phyloP scores from a whole-genome alignment of 495 filamentous ascomycete species.

The Penicillium cosmopolitanum region DNA sequence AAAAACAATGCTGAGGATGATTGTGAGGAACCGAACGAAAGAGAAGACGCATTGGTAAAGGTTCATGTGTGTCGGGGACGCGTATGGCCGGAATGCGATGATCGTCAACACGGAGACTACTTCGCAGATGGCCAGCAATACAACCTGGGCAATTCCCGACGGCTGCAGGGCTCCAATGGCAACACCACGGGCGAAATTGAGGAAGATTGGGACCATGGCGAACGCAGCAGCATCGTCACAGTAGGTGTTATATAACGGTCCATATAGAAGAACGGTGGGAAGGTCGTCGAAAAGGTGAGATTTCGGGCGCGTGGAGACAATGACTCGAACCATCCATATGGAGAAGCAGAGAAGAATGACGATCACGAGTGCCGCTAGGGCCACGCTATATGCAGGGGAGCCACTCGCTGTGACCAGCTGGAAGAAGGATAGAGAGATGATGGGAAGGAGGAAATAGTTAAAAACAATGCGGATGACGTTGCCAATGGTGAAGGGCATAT shows the following conservation, averaged over 20 bases:
- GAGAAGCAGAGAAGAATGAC: conserved; percentile 71
- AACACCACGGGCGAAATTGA: conserved; percentile 84
- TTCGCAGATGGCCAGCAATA: conserved; percentile 91
- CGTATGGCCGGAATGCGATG: conserved; percentile 87
- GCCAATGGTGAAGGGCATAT: conserved; percentile 88
- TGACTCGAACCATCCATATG: conserved; percentile 77
- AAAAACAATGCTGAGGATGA: conserved; percentile 86
- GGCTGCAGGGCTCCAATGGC: conserved; percentile 92
- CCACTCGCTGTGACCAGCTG: conserved; percentile 77
- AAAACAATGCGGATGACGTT: conserved; percentile 86
- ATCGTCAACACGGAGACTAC: conserved; percentile 87
- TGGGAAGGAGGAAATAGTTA: conserved; percentile 87
- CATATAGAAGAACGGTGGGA: conserved; percentile 84
- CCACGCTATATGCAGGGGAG: conserved; percentile 71
- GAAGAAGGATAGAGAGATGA: conserved; percentile 84
- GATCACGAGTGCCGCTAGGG: conserved; percentile 72
- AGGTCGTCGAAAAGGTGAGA: conserved; percentile 91
- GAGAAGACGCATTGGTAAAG: conserved; percentile 88
- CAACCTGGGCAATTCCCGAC: conserved; percentile 88
- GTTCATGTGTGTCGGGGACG: conserved; percentile 96
- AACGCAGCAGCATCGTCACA: conserved; percentile 87
- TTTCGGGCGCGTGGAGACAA: conserved; percentile 77
- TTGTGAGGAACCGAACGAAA: conserved; percentile 71
- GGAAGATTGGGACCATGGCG: conserved; percentile 79
- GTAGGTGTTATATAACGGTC: conserved; percentile 97